Percentiles rank a stretch among this genome's conserved stretches.
phyloP scores from a whole-genome alignment of 331 rosid genomes.

The Dryas integrifolia region DNA sequence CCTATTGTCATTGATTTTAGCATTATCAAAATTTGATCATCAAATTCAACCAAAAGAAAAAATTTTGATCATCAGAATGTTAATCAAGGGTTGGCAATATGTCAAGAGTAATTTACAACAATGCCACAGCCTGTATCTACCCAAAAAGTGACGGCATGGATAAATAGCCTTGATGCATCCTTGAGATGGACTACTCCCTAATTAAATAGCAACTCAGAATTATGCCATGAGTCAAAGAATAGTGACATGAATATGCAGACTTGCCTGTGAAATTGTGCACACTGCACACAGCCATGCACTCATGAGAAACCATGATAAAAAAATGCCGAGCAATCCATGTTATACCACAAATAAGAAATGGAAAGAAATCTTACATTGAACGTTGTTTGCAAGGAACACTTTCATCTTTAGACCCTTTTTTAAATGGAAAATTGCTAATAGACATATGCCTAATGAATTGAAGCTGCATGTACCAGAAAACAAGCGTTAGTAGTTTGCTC shows the following conservation, averaged over 20 bases:
- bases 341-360: background rate
- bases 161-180: background rate
- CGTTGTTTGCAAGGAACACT: conserved; percentile 22
- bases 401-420: conserved; percentile 29
- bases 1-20: too few species aligned
- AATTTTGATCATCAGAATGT: background rate
- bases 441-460: conserved; percentile 50
- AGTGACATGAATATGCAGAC: too few species aligned
- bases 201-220: background rate
- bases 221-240: too few species aligned
- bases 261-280: too few species aligned
- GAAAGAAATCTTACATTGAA: conserved; percentile 24
- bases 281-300: too few species aligned
- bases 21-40: too few species aligned
- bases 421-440: conserved; percentile 35
- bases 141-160: background rate
- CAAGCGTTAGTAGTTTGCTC: background rate
- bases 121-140: background rate
- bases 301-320: too few species aligned
- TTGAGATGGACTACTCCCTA: background rate
- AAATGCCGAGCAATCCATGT: too few species aligned
- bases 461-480: conserved; percentile 36
- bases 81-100: background rate
- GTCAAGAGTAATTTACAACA: background rate
- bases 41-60: too few species aligned